A percentile compares a stretch with the other conserved stretches of the same genome.
Conservation (phyloP, 106 monocot genomes). For the Dactylorhiza incarnata region DNA sequence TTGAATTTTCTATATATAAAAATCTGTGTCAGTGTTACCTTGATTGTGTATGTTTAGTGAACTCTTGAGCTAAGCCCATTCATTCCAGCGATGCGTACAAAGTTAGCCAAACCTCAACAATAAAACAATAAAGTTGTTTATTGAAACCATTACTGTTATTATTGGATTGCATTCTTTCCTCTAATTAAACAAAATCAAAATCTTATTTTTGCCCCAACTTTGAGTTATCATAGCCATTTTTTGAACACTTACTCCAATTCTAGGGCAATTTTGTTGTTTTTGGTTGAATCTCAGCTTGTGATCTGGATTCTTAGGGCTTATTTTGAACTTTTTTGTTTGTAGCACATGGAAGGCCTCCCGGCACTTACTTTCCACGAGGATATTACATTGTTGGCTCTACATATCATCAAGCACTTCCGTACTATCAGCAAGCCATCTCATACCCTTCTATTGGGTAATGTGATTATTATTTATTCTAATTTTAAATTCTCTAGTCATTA, state of each 20-base stretch:
- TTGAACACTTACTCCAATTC: too few species aligned
- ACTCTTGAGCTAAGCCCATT: too few species aligned
- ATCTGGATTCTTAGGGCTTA: background rate
- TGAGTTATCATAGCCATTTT: background rate
- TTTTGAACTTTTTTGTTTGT: slow-evolving; percentile 11
- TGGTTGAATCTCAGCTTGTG: background rate
- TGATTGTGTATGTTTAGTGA: too few species aligned
- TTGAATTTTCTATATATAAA: too few species aligned
- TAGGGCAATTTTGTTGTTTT: background rate
- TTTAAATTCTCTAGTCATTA: background rate
- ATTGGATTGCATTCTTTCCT: background rate
- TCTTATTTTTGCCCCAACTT: background rate
- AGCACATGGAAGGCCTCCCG: slow-evolving; percentile 23
- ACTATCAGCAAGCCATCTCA: slow-evolving; percentile 49
- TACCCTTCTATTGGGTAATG: slow-evolving; percentile 56
- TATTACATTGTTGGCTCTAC: slow-evolving; percentile 31
- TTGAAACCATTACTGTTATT: too few species aligned
- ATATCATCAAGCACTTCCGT: slow-evolving; percentile 44
- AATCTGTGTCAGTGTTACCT: too few species aligned
- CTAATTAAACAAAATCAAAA: background rate
- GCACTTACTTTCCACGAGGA: slow-evolving; percentile 35
- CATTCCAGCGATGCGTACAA: too few species aligned
- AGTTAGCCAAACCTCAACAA: too few species aligned
- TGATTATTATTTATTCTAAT: background rate
- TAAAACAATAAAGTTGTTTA: too few species aligned